These are phyloP conservation scores for Drechslerella coelobrocha DNA, from an alignment of 2,329 filamentous ascomycete genomes.

Conservation along the genomic window DNA sequence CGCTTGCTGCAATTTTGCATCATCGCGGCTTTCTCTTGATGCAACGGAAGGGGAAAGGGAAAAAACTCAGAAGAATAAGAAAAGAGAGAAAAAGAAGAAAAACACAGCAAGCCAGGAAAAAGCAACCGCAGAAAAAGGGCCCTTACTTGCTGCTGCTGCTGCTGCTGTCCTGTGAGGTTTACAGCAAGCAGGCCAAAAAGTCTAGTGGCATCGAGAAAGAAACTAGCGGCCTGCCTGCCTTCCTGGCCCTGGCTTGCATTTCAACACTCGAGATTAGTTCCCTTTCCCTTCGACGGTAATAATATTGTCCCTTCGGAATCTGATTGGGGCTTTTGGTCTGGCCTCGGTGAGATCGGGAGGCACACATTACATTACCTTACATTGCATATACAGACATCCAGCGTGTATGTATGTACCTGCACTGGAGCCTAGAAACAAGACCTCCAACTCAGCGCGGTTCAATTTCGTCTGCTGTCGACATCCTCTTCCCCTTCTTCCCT, in stretches of 20 bases:
- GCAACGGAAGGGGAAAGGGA: slow-evolving; percentile 19
- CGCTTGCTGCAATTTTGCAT: slow-evolving; percentile 47
- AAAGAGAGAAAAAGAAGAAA: slow-evolving; percentile 12
- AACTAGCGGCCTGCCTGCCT: slow-evolving; percentile 2
- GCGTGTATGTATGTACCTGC: slow-evolving; percentile 27
- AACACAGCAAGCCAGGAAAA: neutral
- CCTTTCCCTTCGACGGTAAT: neutral
- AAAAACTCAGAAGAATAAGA: slow-evolving; percentile 18
- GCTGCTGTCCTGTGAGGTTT: neutral
- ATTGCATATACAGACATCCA: neutral
- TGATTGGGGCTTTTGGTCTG: slow-evolving; percentile 3
- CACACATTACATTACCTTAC: neutral
- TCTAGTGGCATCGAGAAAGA: neutral
- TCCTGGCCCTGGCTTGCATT: slow-evolving; percentile 9
- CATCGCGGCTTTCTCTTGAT: slow-evolving; percentile 48
- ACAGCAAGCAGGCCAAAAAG: neutral
- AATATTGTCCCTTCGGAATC: neutral
- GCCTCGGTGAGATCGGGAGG: neutral
- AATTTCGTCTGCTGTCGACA: slow-evolving; percentile 36
- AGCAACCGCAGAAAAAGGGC: slow-evolving; percentile 5
- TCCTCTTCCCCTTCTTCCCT: slow-evolving; percentile 12
- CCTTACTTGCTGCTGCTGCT: neutral
- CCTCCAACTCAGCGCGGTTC: slow-evolving; percentile 48
- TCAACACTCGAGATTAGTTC: neutral
- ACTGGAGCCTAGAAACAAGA: slow-evolving; percentile 43